A percentile compares a stretch with the other conserved stretches of the same genome.
phyloP scores from a whole-genome alignment of 129 eudicot species.

The Cynara cardunculus region DNA sequence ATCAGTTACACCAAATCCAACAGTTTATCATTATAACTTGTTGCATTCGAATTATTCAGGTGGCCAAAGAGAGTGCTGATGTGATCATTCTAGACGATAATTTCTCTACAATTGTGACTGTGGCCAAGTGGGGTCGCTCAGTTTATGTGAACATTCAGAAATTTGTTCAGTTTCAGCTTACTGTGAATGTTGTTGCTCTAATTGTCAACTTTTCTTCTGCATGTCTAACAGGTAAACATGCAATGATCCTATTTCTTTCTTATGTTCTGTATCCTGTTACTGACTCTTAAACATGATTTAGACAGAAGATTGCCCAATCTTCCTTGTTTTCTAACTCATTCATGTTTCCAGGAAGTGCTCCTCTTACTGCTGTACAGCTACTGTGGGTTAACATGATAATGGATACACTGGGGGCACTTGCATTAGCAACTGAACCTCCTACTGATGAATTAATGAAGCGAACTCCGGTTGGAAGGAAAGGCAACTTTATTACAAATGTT shows the following conservation, averaged over 20 bases:
- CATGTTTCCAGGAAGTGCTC: slow-evolving; percentile 64
- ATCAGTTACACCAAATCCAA: neutral
- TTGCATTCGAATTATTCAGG: slow-evolving; percentile 37
- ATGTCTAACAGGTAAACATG: slow-evolving; percentile 73
- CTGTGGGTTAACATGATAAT: slow-evolving; percentile 99
- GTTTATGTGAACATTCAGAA: slow-evolving; percentile 95
- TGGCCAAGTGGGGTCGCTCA: slow-evolving; percentile 96
- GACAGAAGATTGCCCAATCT: neutral
- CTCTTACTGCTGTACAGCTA: slow-evolving; percentile 92
- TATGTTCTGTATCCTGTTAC: neutral
- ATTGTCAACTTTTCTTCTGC: slow-evolving; percentile 94
- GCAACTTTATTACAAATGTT: slow-evolving; percentile 82
- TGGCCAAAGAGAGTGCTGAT: slow-evolving; percentile 98
- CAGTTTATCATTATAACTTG: neutral
- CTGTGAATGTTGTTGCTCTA: slow-evolving; percentile 86
- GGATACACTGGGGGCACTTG: slow-evolving; percentile 98
- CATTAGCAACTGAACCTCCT: slow-evolving; percentile 95
- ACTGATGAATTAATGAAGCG: slow-evolving; percentile 87
- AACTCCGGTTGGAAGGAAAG: slow-evolving; percentile 85
- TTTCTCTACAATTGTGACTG: slow-evolving; percentile 91
- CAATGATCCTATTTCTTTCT: neutral
- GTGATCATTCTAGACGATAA: slow-evolving; percentile 90
- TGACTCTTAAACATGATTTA: neutral
- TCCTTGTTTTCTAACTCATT: neutral
- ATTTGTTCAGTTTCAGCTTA: slow-evolving; percentile 93